These are phyloP conservation scores for Encephalitozoon cuniculi DNA, from an alignment of 371 early-diverging fungal genomes.

Conservation along the genomic window DNA sequence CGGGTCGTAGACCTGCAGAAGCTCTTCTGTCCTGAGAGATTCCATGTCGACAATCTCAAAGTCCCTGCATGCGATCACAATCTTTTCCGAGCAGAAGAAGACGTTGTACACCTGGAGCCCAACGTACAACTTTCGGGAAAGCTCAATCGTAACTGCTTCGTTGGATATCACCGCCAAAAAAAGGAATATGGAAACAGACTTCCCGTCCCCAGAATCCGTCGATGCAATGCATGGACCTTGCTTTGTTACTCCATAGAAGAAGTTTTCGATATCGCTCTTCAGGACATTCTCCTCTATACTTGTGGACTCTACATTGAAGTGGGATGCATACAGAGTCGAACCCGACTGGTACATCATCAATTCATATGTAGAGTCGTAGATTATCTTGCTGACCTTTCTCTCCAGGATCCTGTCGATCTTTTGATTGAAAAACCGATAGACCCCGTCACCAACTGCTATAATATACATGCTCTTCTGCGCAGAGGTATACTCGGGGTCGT, in stretches of 20 bases:
- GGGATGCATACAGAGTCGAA: conserved; percentile 5
- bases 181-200: conserved; percentile 36
- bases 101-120: conserved; percentile 52
- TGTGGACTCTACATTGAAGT: conserved; percentile 18
- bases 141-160: conserved; percentile 1
- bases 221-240: conserved; percentile 29
- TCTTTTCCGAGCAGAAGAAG: conserved; percentile 40
- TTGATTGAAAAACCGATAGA: conserved; percentile 17
- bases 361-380: conserved; percentile 35
- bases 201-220: conserved; percentile 1
- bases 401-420: conserved; percentile 25
- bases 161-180: conserved; percentile 12
- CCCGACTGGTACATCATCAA: conserved; percentile 27
- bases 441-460: conserved; percentile 39
- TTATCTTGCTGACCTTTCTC: conserved; percentile 30
- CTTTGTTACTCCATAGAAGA: conserved; percentile 40
- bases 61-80: conserved; percentile 59
- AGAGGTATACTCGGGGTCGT: not conserved
- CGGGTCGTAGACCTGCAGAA: conserved; percentile 55
- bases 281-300: conserved; percentile 10
- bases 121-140: conserved; percentile 54
- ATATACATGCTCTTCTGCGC: conserved; percentile 24
- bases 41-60: conserved; percentile 61
- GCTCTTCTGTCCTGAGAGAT: conserved; percentile 57
- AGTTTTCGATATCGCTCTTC: conserved; percentile 15